phyloP scores from a whole-genome alignment of 768 basidiomycete species.

The Leccinellum rugosiceps region DNA sequence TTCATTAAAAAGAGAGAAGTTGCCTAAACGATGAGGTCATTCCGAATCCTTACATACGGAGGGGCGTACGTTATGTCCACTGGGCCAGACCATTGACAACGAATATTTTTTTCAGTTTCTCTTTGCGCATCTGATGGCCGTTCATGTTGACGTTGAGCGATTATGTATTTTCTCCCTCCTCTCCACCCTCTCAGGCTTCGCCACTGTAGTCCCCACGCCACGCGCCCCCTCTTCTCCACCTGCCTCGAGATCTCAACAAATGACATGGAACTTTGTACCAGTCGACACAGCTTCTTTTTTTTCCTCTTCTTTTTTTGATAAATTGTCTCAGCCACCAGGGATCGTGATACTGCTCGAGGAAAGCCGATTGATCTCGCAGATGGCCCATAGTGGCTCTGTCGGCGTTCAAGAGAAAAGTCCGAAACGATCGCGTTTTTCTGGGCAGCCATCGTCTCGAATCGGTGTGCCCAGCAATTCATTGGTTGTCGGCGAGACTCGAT shows the following conservation, averaged over 20 bases:
- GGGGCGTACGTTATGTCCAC: background rate
- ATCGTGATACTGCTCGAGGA: background rate
- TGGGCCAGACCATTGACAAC: background rate
- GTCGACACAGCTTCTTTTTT: background rate
- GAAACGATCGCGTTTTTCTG: background rate
- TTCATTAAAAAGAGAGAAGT: background rate
- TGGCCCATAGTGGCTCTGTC: background rate
- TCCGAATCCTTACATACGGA: slow-evolving; percentile 12
- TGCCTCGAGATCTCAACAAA: slow-evolving; percentile 1
- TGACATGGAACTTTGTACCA: background rate
- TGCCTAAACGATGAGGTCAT: background rate
- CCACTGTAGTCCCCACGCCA: background rate
- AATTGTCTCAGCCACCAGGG: background rate
- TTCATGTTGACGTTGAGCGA: slow-evolving; percentile 13
- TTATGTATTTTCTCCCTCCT: background rate
- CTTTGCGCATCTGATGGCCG: slow-evolving; percentile 21
- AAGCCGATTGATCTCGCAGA: background rate
- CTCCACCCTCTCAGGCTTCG: background rate
- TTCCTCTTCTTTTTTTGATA: background rate
- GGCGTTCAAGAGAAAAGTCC: background rate
- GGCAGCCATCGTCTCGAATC: background rate
- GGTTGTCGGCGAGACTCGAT: background rate
- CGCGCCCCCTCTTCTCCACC: background rate
- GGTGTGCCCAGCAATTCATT: background rate
- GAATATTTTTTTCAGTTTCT: background rate